A percentile compares a stretch with the other conserved stretches of the same genome.
phyloP scores from a whole-genome alignment of 2,329 filamentous ascomycete genomes.

The Xylaria sp. region DNA sequence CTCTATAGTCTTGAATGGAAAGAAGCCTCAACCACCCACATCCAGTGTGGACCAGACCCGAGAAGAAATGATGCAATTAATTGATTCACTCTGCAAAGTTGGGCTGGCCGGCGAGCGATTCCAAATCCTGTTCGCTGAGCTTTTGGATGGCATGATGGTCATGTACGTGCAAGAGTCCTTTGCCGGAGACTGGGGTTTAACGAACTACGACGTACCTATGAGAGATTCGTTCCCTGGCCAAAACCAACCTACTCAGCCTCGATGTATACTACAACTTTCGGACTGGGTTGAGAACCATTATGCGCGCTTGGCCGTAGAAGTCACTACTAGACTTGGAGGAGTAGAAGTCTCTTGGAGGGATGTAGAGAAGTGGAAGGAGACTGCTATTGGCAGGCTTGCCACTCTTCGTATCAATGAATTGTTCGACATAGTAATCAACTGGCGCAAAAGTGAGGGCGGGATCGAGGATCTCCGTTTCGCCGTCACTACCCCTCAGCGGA shows the following conservation, averaged over 20 bases:
- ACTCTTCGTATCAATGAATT: constrained; percentile 75
- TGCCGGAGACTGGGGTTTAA: constrained; percentile 68
- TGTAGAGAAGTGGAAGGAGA: constrained; percentile 75
- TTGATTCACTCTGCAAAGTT: constrained; percentile 69
- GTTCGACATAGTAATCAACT: constrained; percentile 81
- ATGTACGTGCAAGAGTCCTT: constrained; percentile 71
- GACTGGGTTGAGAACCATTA: constrained; percentile 77
- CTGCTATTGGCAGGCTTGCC: constrained; percentile 74
- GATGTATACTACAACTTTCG: constrained; percentile 68
- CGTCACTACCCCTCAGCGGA: constrained; percentile 73
- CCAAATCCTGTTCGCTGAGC: constrained; percentile 76
- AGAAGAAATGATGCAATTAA: constrained; percentile 63
- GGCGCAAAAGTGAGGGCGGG: constrained; percentile 76
- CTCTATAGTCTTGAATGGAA: constrained; percentile 22
- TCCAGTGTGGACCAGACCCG: constrained; percentile 54
- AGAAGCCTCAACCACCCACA: constrained; percentile 40
- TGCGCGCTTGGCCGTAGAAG: constrained; percentile 70
- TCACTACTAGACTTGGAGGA: constrained; percentile 61
- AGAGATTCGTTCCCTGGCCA: constrained; percentile 40
- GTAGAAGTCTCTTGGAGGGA: constrained; percentile 62
- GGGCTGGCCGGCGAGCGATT: constrained; percentile 76
- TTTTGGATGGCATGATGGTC: constrained; percentile 73
- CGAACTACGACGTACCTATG: constrained; percentile 41
- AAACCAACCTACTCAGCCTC: constrained; percentile 55
- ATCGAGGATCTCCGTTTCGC: constrained; percentile 79